Evolutionary conservation across 106 monocot species (phyloP).

Genomic region (Dactylorhiza incarnata): DNA sequence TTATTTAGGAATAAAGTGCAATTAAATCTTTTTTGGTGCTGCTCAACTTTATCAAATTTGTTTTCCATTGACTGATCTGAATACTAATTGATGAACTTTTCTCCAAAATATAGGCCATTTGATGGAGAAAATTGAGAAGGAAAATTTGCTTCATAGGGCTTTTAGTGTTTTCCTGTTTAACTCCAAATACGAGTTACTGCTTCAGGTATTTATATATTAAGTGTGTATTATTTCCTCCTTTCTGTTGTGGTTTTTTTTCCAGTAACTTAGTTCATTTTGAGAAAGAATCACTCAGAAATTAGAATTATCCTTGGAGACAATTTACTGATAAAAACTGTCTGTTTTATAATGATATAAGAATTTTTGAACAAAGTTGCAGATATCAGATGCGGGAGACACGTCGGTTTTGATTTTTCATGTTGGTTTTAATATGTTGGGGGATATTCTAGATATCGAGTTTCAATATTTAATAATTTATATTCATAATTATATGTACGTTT

Average conservation of each 20-base stretch:
- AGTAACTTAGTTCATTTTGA: background rate
- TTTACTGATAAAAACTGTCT: too few relatives aligned
- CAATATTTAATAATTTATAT: too few relatives aligned
- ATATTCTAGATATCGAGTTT: too few relatives aligned
- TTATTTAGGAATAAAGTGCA: background rate
- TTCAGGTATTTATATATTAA: slow-evolving; percentile 49
- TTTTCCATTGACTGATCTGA: background rate
- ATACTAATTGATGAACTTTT: background rate
- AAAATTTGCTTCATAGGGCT: slow-evolving; percentile 79
- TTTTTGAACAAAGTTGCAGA: too few relatives aligned
- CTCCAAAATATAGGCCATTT: slow-evolving; percentile 54
- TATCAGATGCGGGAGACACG: too few relatives aligned
- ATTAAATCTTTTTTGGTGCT: background rate
- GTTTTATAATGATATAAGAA: too few relatives aligned
- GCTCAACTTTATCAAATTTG: background rate
- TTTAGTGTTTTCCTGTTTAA: slow-evolving; percentile 92
- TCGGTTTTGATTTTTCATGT: too few relatives aligned
- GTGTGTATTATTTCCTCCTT: background rate
- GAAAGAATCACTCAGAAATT: background rate
- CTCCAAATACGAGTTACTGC: slow-evolving; percentile 78
- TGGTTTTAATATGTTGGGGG: too few relatives aligned
- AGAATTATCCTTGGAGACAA: background rate
- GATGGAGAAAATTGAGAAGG: slow-evolving; percentile 77
- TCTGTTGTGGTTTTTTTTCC: background rate
- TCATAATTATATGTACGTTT: too few relatives aligned